Conservation (phyloP, 148 eudicot species). For the Silene latifolia region DNA sequence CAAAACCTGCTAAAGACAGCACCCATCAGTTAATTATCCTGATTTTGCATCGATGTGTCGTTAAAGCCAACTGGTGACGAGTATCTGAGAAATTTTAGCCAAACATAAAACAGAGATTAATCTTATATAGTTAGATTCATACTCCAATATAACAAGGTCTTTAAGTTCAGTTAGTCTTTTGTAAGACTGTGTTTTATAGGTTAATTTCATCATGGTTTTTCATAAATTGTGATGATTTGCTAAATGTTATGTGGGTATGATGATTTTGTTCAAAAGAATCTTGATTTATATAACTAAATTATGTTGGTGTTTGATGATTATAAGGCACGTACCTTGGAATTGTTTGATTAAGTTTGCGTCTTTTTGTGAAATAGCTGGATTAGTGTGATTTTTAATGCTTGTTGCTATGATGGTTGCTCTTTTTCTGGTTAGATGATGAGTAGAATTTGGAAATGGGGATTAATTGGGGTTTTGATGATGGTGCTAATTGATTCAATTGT, state of each 20-base stretch:
- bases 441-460: not conserved
- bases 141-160: not conserved
- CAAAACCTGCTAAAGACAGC: too few relatives aligned
- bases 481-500: not conserved
- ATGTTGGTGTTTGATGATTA: not conserved
- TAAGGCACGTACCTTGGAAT: too few relatives aligned
- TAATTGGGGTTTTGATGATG: conserved; percentile 14
- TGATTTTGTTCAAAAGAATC: conserved; percentile 1
- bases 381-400: not conserved
- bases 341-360: not conserved
- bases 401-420: not conserved
- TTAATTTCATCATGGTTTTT: too few relatives aligned
- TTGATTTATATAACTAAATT: not conserved
- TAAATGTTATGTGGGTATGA: too few relatives aligned
- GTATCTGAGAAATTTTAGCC: not conserved
- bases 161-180: too few relatives aligned
- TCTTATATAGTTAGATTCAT: not conserved
- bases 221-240: too few relatives aligned
- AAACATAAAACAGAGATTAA: not conserved
- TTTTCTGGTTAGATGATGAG: not conserved
- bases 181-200: too few relatives aligned
- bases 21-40: too few relatives aligned
- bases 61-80: not conserved
- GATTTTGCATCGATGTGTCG: not conserved
- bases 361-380: conserved; percentile 8